Base-by-base conservation (phyloP, 2,329 filamentous ascomycete genomes). In the Fonsecaea nubica region DNA sequence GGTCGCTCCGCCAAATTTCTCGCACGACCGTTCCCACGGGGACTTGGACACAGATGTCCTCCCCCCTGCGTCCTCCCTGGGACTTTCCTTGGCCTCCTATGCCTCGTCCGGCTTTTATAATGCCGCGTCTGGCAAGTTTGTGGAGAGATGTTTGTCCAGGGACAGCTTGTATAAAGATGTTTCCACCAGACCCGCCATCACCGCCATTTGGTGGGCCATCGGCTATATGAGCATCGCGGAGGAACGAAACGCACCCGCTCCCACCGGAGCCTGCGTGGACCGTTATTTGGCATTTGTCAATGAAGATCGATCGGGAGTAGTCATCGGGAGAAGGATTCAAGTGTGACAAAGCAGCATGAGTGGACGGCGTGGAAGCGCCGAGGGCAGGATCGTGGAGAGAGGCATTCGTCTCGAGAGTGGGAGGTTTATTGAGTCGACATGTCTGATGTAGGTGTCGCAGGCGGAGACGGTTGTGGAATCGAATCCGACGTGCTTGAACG, bases 141-240 rank as follows among this genome's bases (percentile, higher is more conserved):
- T 98, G 93, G 68, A 99, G 81, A 61, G 92, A 97, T 0, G 93
- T 98, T 79, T 98, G 91, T 66, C 93, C 92, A 62, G 91, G 89
- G 1, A 96, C 88, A 7, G 95, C 93, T 79, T 98, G 94, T 65
- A 99, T 96, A 77, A 96, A 98, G 71, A 99, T 84, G 74, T 91
- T 96, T 45, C 95, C 95, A 68, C 95, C 95, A 63, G 88, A 90
- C 4, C 95, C 95, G 50, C 95, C 95, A 76, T 99, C 93, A 66
- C 95, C 95, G 57, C 95, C 95, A 77, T 99, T 98, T 9, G 95
- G 88, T 10, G 95, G 95, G 0, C 95, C 95, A 70, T 96, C 89
- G 53, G 89, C 87, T 35, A 97, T 84, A 78, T 91, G 98, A 69
- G 94, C 94, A 74, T 99, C 95, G 21, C 94, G 90, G 52, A 96